Base-by-base conservation (phyloP, 1,284 basidiomycete genomes). In the Apiotrichum akiyoshidainum region DNA sequence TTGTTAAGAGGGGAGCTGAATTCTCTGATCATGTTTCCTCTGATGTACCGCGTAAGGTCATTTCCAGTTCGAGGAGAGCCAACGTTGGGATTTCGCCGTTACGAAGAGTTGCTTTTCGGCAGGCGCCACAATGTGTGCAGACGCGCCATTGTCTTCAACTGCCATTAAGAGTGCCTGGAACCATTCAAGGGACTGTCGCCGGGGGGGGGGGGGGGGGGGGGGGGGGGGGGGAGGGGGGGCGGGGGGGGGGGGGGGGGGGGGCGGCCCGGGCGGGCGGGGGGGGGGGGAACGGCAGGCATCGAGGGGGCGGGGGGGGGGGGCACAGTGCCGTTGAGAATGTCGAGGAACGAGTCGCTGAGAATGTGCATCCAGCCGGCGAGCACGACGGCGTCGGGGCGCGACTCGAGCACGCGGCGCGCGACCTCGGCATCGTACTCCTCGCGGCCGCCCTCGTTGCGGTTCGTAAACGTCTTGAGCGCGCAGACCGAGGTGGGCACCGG, bases 281-380 rank as follows among this genome's bases (percentile, higher is more conserved):
- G 63, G 2, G 70, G 66, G n/a, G 65, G 61, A 19, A 71, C 57
- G 26, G 68, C 66, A 8, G 71, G 70, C 48, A 50, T 50, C 19
- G 35, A 19, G 3, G 48, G 35, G 4, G 63, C 55, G 1, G 60
- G 42, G 16, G 73, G 71, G 8, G 69, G 60, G 14, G 54, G 44
- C 7, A 46, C 61, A 11, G 52, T 58, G 17, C 74, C 75, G 52
- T 75, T 68, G n/a, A 83, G 71, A 22, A 80, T 68, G 37, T 81
- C 68, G 21, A 84, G 72, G 71, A 86, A 84, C 17, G 72, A 63
- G 52, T 81, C 77, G 10, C 80, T 80, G 45, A 93, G 83, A 65
- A 94, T 88, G 73, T 98, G 93, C 95, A 99, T 98, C 89, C 92
- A 99, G 0, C 95, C 96, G 0, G 95, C 95, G 31, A 98, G 82